These are phyloP conservation scores for Botryotinia globosa DNA, from an alignment of 2,329 filamentous ascomycete species.

Conservation along the genomic window DNA sequence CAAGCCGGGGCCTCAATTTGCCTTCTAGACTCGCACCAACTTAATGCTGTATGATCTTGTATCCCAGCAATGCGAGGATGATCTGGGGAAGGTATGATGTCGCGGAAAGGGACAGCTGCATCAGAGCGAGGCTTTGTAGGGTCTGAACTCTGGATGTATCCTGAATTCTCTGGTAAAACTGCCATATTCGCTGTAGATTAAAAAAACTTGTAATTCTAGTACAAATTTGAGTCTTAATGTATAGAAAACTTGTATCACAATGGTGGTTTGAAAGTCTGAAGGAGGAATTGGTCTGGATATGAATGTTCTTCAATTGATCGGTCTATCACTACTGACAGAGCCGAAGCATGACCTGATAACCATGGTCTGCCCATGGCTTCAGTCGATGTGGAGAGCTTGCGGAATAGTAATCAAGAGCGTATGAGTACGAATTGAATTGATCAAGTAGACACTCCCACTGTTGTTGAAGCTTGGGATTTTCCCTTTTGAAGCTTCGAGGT, in stretches of 20 bases:
- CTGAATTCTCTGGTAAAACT: constrained; percentile 29
- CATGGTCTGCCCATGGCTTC: background rate
- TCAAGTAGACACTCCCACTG: background rate
- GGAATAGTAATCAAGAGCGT: background rate
- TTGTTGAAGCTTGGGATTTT: constrained; percentile 12
- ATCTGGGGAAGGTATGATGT: constrained; percentile 30
- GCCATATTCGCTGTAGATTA: constrained; percentile 26
- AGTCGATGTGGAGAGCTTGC: constrained; percentile 13
- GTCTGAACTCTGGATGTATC: constrained; percentile 32
- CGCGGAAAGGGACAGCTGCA: constrained; percentile 35
- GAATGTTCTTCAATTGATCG: constrained; percentile 8
- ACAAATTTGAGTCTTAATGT: background rate
- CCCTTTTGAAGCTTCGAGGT: background rate
- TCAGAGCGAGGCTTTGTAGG: constrained; percentile 33
- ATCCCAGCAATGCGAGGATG: constrained; percentile 36
- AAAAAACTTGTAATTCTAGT: background rate
- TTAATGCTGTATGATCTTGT: constrained; percentile 31
- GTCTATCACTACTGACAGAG: constrained; percentile 3
- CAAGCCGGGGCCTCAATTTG: constrained; percentile 36
- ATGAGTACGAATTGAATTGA: background rate
- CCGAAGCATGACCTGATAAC: background rate
- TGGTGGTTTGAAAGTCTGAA: background rate
- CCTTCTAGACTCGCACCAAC: constrained; percentile 35
- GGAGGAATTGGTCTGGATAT: constrained; percentile 3
- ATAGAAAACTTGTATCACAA: constrained; percentile 13